phyloP scores from a whole-genome alignment of 108 stramenopile genomes.

The Fistulifera solaris region DNA sequence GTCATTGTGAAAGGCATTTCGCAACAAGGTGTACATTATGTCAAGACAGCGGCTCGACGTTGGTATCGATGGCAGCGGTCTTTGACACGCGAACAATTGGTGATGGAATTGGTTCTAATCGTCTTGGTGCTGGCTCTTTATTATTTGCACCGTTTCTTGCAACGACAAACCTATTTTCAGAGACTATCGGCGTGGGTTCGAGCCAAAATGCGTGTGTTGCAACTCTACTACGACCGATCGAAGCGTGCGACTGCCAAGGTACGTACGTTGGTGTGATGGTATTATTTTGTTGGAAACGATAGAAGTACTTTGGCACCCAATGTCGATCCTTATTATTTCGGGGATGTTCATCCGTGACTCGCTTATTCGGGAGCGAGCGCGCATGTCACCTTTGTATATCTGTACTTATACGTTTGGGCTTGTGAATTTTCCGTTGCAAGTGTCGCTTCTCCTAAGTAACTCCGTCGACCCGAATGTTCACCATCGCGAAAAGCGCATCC shows the following conservation, averaged over 20 bases:
- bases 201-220: slow-evolving; percentile 4
- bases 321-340: too few relatives aligned
- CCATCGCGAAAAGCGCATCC: too few relatives aligned
- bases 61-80: slow-evolving; percentile 39
- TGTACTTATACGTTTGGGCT: too few relatives aligned
- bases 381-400: too few relatives aligned
- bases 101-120: slow-evolving; percentile 35
- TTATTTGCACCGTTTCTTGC: slow-evolving; percentile 47
- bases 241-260: background rate
- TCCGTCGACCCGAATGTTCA: too few relatives aligned
- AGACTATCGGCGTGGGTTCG: slow-evolving; percentile 28
- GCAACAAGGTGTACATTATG: too few relatives aligned
- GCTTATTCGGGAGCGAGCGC: too few relatives aligned
- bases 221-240: background rate
- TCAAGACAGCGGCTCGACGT: too few relatives aligned
- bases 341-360: too few relatives aligned
- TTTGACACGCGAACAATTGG: slow-evolving; percentile 36
- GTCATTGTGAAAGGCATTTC: too few relatives aligned
- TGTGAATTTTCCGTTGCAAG: too few relatives aligned
- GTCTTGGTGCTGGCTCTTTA: slow-evolving; percentile 22
- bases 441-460: too few relatives aligned
- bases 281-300: slow-evolving; percentile 1
- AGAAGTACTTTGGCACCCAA: background rate
- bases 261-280: background rate
- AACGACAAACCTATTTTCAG: slow-evolving; percentile 47